Evolutionary conservation across 2,329 filamentous ascomycete species (phyloP), one percentile per base, ranked within the genome.

Genomic region (Hypocrella siamensis): DNA sequence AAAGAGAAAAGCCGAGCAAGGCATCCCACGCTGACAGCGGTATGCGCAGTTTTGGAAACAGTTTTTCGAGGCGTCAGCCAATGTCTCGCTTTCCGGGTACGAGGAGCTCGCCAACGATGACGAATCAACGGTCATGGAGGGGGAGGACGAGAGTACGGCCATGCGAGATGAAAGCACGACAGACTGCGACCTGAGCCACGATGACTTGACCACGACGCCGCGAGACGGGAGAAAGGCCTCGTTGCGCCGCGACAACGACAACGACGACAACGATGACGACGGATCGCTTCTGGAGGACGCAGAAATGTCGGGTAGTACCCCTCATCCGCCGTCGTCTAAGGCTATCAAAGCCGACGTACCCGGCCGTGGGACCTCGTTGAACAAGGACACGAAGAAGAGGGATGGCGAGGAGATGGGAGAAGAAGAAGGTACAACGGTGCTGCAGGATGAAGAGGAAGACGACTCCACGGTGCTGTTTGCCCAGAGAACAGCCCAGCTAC

Each of bases 31-130:
- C 9, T 22, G n/a, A 7, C 15, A 14, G 15, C 25, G n/a, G 7
- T 10, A 14, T 14, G 25, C 25, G 5, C 25, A 92, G 81, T 98
- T 98, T 58, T 98, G 90, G 90, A 98, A 98, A 58, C 86, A 96
- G 62, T 98, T 98, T 63, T 98, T 98, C 57, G 90, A 98, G 59
- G 85, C 90, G 22, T 93, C 86, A 30, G 90, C 90, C 51, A 96
- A 98, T 47, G 88, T 98, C 17, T 93, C 88, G 9, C 70, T 98
- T 9, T 93, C 85, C 0, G 85, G 86, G 18, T 94, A 98, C 54
- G 88, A 93, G 50, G 86, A 93, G 48, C 66, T 75, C 16, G 72
- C 72, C 11, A 75, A 79, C 33, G 74, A 70, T 32, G 75, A 79
- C n/a, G 72, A 69, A 46, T 67, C 47, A 35, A 61, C 54, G 30